Conservation (phyloP, 345 rosid genomes). For the Trapa bicornis region DNA sequence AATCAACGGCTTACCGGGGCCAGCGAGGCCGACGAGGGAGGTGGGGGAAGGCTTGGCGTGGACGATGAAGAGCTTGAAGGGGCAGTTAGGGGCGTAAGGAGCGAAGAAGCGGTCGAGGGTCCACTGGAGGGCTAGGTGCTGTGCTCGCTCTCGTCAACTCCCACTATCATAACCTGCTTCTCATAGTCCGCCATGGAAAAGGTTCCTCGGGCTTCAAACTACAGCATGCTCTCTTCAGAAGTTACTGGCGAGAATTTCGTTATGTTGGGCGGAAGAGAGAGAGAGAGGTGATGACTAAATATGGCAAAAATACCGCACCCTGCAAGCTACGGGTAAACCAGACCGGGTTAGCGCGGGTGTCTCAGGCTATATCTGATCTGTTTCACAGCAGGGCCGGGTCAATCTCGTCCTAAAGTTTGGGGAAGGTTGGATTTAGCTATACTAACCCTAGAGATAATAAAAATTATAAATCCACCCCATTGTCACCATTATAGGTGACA, state of each 20-base stretch:
- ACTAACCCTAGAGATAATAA: no score
- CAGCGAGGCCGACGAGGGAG: slow-evolving; percentile 53
- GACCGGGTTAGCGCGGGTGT: no score
- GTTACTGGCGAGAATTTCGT: no score
- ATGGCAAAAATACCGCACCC: no score
- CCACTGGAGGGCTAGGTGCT: slow-evolving; percentile 75
- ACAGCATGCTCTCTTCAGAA: no score
- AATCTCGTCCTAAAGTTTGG: no score
- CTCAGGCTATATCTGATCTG: no score
- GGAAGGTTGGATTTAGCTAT: no score
- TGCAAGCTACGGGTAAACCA: no score
- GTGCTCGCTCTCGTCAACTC: slow-evolving; percentile 36
- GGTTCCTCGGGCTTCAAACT: not conserved
- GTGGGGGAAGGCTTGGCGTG: slow-evolving; percentile 64
- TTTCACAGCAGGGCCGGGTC: no score
- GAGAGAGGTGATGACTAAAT: not conserved
- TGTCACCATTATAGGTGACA: no score
- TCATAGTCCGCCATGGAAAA: slow-evolving; percentile 8
- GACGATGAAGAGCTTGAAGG: slow-evolving; percentile 67
- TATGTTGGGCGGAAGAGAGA: not conserved
- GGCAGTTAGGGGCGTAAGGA: slow-evolving; percentile 36
- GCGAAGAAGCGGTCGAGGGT: slow-evolving; percentile 66
- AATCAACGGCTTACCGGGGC: slow-evolving; percentile 41
- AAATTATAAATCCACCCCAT: no score
- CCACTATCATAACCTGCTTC: slow-evolving; percentile 32